Percentiles rank a stretch among this genome's conserved stretches.
Conservation (phyloP, 306 rosid genomes). For the Glycine tomentella region DNA sequence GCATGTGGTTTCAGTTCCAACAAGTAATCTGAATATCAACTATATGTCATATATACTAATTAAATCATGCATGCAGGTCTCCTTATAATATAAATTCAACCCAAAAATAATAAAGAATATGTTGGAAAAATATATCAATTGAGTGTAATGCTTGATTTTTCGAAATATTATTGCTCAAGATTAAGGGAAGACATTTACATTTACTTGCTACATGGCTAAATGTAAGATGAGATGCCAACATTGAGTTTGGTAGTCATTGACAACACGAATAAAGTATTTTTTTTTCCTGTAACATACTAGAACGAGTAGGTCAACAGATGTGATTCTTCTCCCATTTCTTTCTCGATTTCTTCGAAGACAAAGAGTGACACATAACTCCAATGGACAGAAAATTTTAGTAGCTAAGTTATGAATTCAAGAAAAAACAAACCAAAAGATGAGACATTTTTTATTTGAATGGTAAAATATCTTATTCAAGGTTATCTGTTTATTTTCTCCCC, state of each 20-base stretch:
- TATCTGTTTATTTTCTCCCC: constrained; percentile 6
- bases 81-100: not conserved
- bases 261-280: constrained; percentile 35
- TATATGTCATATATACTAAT: no score
- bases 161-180: not conserved
- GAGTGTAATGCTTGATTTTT: not conserved
- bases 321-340: constrained; percentile 30
- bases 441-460: constrained; percentile 18
- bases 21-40: not conserved
- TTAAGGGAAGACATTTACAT: constrained; percentile 12
- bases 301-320: constrained; percentile 20
- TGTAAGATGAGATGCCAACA: constrained; percentile 35
- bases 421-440: constrained; percentile 17
- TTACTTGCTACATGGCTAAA: not conserved
- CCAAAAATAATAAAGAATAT: not conserved
- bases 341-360: constrained; percentile 37
- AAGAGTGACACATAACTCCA: constrained; percentile 31
- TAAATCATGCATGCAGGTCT: not conserved
- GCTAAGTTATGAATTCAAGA: constrained; percentile 27
- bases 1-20: not conserved
- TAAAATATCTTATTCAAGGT: constrained; percentile 30
- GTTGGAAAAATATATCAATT: not conserved
- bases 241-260: constrained; percentile 42
- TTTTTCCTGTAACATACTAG: constrained; percentile 28
- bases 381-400: not conserved